Base-by-base conservation (phyloP, 257 asterid species). In the Solanum paucissectum region DNA sequence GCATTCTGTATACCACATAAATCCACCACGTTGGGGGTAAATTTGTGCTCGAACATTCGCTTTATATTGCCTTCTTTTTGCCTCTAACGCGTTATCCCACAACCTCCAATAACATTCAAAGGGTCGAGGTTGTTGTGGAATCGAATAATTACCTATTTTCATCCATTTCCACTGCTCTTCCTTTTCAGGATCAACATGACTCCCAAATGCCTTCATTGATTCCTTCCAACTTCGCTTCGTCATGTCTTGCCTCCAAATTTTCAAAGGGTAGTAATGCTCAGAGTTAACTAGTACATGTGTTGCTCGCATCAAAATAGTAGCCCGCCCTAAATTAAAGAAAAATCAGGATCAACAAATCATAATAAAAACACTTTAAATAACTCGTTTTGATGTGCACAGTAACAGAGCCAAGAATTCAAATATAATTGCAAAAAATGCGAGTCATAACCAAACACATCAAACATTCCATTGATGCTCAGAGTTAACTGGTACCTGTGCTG, bases 91-190 rank as follows among this genome's bases (percentile, higher is more conserved):
- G 52, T 34, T 33, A 88, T 88, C 88, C 90, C 88, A 86, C 58
- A 88, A 85, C 88, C 88, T 88, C 87, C 69, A 86, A 86, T 88
- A 84, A 88, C 33, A 88, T 29, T 86, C 88, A 75, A 87, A 90
- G 77, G 88, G 84, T 49, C 66, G 88, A 85, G 82, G 86, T 87
- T 83, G 89, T 73, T 83, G 83, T 87, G 86, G 82, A 86, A 84
- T 52, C 25, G 85, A 74, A 88, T 27, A 64, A 36, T 89, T 94
- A 95, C 99, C 99, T 91, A 87, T 90, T 91, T 95, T 93, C 88
- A 87, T 87, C 92, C 94, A 90, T 89, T 91, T 95, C 87, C 93
- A 89, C 12, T 93, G 92, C 33, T 95, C 98, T 81, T 96, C 99
- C 21, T 90, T 93, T 36, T 91, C 94, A 18, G 95, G 92, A 91